Base-by-base conservation (phyloP, 352 stramenopile species). In the Phytophthora hibernalis region DNA sequence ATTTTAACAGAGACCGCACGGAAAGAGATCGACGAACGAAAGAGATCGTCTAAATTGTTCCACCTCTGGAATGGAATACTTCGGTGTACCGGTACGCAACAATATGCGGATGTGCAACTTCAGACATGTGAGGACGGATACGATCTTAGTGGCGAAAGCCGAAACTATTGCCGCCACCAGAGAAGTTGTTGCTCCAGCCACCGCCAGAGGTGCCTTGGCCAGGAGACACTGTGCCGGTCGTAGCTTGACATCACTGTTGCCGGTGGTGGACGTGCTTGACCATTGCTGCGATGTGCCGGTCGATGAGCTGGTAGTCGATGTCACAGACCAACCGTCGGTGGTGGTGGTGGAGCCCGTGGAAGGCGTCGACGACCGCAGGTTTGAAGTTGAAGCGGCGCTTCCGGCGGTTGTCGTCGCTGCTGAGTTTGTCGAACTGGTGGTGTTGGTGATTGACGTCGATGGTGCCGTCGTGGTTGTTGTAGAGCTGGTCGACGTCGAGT, bases 101-200 rank as follows among this genome's bases (percentile, higher is more conserved):
- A 35, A 28, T n/a, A n/a, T n/a, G n/a, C n/a, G n/a, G n/a, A n/a
- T n/a, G n/a, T n/a, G n/a, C n/a, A n/a, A n/a, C n/a, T n/a, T n/a
- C n/a, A n/a, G n/a, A 38, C 33, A 38, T 38, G 13, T 38, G 33
- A 5, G n/a, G 33, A 38, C 33, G 13, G 21, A 48, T n/a, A 40
- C 11, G 33, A 37, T 15, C 20, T 68, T 33, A 72, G 40, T 52
- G 65, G 40, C 65, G 57, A 30, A 72, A 72, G 37, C 28, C 26
- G 37, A 72, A 72, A 45, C 35, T 51, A n/a, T 49, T 68, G 44
- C 37, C 51, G 43, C 65, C 57, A 21, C 65, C 64, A 8, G 20
- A 43, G 40, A 51, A 47, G 30, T 59, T 64, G 26, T 72, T 55
- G 38, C 40, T 16, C 65, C 65, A 68, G 16, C 65, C 65, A 7